Percentiles rank a stretch among this genome's conserved stretches.
Evolutionary conservation across 805 yeast species (phyloP).

Genomic region (Jamesozyma lodderae): DNA sequence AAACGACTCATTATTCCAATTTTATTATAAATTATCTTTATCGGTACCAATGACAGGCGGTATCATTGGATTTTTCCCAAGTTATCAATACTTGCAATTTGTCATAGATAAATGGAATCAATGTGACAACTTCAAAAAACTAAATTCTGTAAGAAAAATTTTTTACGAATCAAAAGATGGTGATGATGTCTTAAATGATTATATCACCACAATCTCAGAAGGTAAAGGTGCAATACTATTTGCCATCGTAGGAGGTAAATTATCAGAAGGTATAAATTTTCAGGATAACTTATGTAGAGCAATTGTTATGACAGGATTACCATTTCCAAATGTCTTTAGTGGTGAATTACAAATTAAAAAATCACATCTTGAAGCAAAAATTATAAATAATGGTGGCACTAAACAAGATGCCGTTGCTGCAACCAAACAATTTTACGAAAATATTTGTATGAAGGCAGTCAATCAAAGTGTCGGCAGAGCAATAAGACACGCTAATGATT

Average conservation of each 20-base stretch:
- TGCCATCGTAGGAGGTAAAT: constrained; percentile 85
- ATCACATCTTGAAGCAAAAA: constrained; percentile 48
- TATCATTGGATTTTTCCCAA: constrained; percentile 73
- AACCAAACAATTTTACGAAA: constrained; percentile 59
- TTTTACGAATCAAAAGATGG: constrained; percentile 50
- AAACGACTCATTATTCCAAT: constrained; percentile 31
- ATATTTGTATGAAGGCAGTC: constrained; percentile 81
- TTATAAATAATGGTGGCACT: constrained; percentile 42
- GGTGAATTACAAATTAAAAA: constrained; percentile 73
- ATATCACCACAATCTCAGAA: constrained; percentile 34
- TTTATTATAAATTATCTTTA: constrained; percentile 25
- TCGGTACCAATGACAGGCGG: constrained; percentile 55
- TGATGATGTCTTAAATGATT: constrained; percentile 41
- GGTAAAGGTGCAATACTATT: constrained; percentile 55
- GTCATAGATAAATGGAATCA: constrained; percentile 46
- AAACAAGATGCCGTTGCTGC: constrained; percentile 37
- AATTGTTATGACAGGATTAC: constrained; percentile 78
- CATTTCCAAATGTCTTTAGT: constrained; percentile 76
- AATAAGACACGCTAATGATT: constrained; percentile 75
- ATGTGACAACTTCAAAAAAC: constrained; percentile 23
- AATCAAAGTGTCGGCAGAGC: constrained; percentile 92
- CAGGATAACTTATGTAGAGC: constrained; percentile 82
- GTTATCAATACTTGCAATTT: constrained; percentile 61
- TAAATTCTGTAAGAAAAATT: constrained; percentile 37
- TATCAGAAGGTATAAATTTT: constrained; percentile 91